Evolutionary conservation across 2,329 filamentous ascomycete genomes (phyloP), one percentile per base, ranked within the genome.

Genomic region (Ilyonectria robusta): DNA sequence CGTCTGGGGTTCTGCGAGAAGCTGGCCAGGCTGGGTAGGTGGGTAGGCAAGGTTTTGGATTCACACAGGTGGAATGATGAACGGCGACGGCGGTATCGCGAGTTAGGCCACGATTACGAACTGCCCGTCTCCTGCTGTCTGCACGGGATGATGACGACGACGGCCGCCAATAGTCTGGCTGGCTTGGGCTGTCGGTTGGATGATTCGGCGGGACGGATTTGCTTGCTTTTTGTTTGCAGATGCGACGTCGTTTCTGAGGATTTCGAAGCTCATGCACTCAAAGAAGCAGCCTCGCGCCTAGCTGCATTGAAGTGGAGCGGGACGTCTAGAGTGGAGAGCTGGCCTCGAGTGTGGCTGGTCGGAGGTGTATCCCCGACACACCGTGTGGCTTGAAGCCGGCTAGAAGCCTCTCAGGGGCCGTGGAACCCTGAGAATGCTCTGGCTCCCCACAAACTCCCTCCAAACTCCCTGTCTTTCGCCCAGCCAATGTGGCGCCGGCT

Each of bases 401-500:
- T 56, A 26, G 46, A 47, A 48, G 46, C 58, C 55, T 40, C 51
- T 29, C 44, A 29, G 58, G 60, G 31, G 37, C 63, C 37, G 57
- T 47, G 23, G 63, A 61, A 61, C 37, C 47, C 37, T 61, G 47
- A 58, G 53, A 66, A 58, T 50, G 21, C 56, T 42, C 29, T 53
- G 17, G 31, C 48, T 51, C 48, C 48, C 46, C 51, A 51, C 37
- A 46, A 6, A 29, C 33, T 40, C 26, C 26, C 51, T 26, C 11
- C 46, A 40, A 26, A 35, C 37, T 44, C 23, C 47, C 50, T 23
- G 11, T 26, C 19, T 26, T 29, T 29, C 31, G 46, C 48, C 17
- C 17, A 33, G 48, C 31, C 19, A 11, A 53, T 75, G 73, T 76
- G 73, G 73, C 69, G 65, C 67, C 74, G 74, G 73, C 70, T 75